A percentile compares a stretch with the other conserved stretches of the same genome.
These are phyloP conservation scores for Rhizoclosmatium sp. DNA, from an alignment of 192 early-diverging fungal genomes.

Conservation along the genomic window DNA sequence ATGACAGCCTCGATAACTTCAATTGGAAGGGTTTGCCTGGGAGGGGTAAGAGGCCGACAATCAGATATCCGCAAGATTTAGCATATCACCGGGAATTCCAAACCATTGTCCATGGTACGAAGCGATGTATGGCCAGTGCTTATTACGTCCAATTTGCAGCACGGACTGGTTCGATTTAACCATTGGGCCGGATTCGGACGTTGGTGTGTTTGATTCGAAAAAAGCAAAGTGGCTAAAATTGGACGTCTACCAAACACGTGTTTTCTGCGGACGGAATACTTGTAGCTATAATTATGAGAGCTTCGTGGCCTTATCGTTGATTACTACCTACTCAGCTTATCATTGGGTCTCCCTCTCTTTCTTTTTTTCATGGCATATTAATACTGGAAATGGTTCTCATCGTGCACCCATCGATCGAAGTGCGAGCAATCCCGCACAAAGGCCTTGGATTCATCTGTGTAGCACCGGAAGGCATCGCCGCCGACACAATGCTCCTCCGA, in stretches of 20 bases:
- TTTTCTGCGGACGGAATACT: too few relatives aligned
- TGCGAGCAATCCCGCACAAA: not conserved
- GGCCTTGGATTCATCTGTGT: not conserved
- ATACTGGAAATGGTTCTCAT: not conserved
- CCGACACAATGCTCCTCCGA: not conserved
- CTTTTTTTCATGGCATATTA: not conserved
- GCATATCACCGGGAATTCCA: not conserved
- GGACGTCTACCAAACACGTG: too few relatives aligned
- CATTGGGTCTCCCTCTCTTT: not conserved
- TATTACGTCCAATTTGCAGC: conserved; percentile 49
- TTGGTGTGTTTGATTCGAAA: too few relatives aligned
- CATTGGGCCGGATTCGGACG: not conserved
- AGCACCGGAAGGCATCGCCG: not conserved
- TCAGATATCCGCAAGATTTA: not conserved
- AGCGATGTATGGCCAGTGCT: conserved; percentile 56
- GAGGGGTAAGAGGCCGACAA: not conserved
- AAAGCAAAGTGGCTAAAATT: too few relatives aligned
- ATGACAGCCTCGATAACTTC: conserved; percentile 52
- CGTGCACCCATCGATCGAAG: not conserved
- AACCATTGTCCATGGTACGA: conserved; percentile 55
- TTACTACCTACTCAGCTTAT: too few relatives aligned
- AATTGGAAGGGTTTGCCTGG: conserved; percentile 43
- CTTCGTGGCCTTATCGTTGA: too few relatives aligned
- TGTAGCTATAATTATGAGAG: too few relatives aligned
- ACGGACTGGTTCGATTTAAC: conserved; percentile 2